Evolutionary conservation across 2,329 filamentous ascomycete genomes (phyloP), one percentile per base, ranked within the genome.

Genomic region (Didymella pinodella): DNA sequence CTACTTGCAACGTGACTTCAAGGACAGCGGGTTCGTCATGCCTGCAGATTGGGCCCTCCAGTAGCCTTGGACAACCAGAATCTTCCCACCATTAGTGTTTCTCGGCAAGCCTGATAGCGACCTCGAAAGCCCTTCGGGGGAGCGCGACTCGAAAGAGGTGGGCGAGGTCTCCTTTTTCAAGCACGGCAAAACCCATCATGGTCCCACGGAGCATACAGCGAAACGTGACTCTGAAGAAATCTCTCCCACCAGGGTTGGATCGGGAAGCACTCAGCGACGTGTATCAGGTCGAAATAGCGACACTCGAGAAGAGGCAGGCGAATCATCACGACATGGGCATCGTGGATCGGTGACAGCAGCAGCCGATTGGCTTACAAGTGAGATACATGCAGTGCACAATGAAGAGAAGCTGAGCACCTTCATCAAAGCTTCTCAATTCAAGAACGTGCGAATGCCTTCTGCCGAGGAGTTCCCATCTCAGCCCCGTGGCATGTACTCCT

Each of bases 21-120:
- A 80, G 44, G 69, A 72, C 25, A 79, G 77, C 38, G 79, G 78
- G 7, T 83, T 83, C 62, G 68, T 79, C 43, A 82, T 83, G 80
- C 81, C 81, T 14, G 78, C 78, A 45, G 79, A 76, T 54, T 73
- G 72, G 43, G 72, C 66, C 20, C 72, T 77, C 57, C 71, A 75
- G 51, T 74, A 67, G 65, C 28, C 48, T 40, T 54, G 48, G 54
- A 51, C 46, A 7, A 28, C 29, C 18, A 44, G 32, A 12, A 34
- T 31, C 7, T 51, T 43, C n/a, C 51, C 47, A n/a, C 29, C 45
- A 11, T 22, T 31, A 10, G 16, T 43, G 2, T 25, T 18, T 7
- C 54, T 53, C 14, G 47, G 51, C 28, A 55, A 44, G 44, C 32
- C 36, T 41, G 11, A 18, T 8, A 18, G 18, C 2, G n/a, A 40